Conservation (phyloP, 352 stramenopile genomes). For the Peronospora tabacina region DNA sequence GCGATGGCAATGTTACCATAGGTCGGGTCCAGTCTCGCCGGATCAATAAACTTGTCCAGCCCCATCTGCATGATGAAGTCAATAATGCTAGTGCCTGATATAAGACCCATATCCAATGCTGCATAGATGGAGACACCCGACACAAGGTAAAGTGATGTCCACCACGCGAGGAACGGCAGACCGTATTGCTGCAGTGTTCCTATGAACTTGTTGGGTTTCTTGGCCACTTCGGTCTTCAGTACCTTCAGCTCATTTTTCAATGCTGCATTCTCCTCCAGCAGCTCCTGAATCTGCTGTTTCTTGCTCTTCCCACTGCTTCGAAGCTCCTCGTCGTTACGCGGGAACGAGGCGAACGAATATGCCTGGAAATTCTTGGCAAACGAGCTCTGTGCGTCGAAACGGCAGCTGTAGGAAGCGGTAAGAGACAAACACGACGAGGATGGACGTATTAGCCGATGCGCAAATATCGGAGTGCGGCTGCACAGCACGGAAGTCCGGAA, state of each 20-base stretch:
- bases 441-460: conserved; percentile 14
- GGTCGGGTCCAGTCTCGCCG: conserved; percentile 64
- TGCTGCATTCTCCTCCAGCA: conserved; percentile 65
- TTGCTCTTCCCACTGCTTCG: conserved; percentile 25
- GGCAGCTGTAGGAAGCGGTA: conserved; percentile 8
- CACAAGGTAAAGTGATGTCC: conserved; percentile 65
- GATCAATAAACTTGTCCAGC: conserved; percentile 71
- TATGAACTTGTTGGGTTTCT: conserved; percentile 74
- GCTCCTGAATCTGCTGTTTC: conserved; percentile 58
- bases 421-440: conserved; percentile 19
- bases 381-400: conserved; percentile 13
- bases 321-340: conserved; percentile 28
- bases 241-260: conserved; percentile 63
- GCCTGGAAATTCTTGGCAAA: conserved; percentile 31
- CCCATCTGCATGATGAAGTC: conserved; percentile 79
- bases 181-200: conserved; percentile 77
- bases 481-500: conserved; percentile 16
- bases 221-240: conserved; percentile 37
- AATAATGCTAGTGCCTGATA: conserved; percentile 72
- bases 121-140: conserved; percentile 69
- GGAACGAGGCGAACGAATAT: conserved; percentile 47
- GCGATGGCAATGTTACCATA: conserved; percentile 84
- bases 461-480: conserved; percentile 13
- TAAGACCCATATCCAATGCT: conserved; percentile 60
- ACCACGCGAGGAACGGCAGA: conserved; percentile 79